Percentiles rank a stretch among this genome's conserved stretches.
Evolutionary conservation across 2,329 filamentous ascomycete genomes (phyloP).

Genomic region (Orbilia javanica): DNA sequence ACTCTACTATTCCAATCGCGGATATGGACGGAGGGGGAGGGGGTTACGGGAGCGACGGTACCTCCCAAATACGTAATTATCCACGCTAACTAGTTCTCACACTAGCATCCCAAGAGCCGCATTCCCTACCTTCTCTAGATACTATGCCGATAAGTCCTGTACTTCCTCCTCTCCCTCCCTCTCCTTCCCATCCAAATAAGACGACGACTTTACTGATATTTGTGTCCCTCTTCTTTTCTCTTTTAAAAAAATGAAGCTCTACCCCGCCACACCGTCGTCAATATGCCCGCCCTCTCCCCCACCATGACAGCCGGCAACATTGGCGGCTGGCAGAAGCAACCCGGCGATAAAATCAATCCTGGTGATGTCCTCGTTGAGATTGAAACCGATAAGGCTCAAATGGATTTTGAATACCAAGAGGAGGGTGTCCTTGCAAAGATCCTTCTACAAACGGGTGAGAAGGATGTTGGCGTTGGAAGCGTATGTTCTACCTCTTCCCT

Average conservation of each 20-base stretch:
- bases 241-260: slow-evolving; percentile 74
- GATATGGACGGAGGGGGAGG: background rate
- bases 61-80: slow-evolving; percentile 9
- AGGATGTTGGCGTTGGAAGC: slow-evolving; percentile 93
- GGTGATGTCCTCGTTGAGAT: slow-evolving; percentile 98
- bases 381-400: slow-evolving; percentile 99
- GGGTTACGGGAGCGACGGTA: background rate
- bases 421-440: slow-evolving; percentile 96
- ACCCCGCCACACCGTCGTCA: slow-evolving; percentile 93
- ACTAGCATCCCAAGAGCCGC: slow-evolving; percentile 33
- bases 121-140: slow-evolving; percentile 52
- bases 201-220: background rate
- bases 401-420: slow-evolving; percentile 99
- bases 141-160: slow-evolving; percentile 58
- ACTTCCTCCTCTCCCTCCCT: background rate
- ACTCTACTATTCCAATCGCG: background rate
- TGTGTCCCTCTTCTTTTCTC: background rate
- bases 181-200: background rate
- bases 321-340: slow-evolving; percentile 97
- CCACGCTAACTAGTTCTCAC: slow-evolving; percentile 28
- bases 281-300: slow-evolving; percentile 97
- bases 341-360: slow-evolving; percentile 85
- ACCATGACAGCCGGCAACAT: slow-evolving; percentile 98
- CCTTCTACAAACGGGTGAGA: slow-evolving; percentile 89
- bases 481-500: slow-evolving; percentile 72